These are phyloP conservation scores for Pterocarpus macrocarpus DNA, from an alignment of 306 rosid species.

Conservation along the genomic window DNA sequence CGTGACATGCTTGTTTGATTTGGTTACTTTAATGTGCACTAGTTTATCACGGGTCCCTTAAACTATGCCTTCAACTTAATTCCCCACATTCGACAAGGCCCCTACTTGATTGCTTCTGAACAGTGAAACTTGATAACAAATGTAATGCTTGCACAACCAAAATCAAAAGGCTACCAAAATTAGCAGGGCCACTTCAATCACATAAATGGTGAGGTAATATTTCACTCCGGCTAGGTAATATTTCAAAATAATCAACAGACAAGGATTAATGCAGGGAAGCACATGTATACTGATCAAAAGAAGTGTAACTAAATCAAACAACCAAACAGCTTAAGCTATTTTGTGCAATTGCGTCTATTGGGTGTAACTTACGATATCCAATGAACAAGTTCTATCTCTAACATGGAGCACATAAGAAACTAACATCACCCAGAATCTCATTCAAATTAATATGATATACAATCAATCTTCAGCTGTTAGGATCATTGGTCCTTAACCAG, in stretches of 20 bases:
- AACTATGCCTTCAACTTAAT: conserved; percentile 42
- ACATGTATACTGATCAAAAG: background rate
- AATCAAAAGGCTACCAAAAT: conserved; percentile 37
- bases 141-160: conserved; percentile 25
- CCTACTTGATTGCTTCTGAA: conserved; percentile 32
- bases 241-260: background rate
- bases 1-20: conserved; percentile 58
- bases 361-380: conserved; percentile 7
- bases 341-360: background rate
- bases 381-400: background rate
- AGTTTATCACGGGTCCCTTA: conserved; percentile 53
- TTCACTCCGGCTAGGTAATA: background rate
- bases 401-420: conserved; percentile 17
- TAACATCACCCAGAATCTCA: background rate
- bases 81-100: conserved; percentile 22
- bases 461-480: background rate
- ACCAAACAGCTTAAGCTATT: background rate
- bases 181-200: conserved; percentile 26
- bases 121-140: conserved; percentile 19
- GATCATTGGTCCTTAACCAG: background rate
- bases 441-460: background rate
- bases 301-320: background rate
- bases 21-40: conserved; percentile 35
- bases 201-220: background rate
- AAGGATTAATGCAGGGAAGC: conserved; percentile 28